Evolutionary conservation across 495 filamentous ascomycete genomes (phyloP).

Genomic region (Penicillium flavigenum): DNA sequence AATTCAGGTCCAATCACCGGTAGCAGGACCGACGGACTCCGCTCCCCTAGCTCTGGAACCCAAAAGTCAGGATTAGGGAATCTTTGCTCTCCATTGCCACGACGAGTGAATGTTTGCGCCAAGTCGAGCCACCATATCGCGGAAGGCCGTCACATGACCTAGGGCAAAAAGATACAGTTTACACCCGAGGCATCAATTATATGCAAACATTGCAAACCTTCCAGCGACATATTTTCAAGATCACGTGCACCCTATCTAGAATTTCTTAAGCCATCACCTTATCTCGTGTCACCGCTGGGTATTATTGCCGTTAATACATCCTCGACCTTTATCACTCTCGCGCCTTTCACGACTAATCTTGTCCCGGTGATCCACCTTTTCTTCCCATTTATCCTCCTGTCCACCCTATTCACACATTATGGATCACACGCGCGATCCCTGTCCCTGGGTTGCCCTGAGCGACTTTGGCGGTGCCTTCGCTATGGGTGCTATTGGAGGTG

Average conservation of each 20-base stretch:
- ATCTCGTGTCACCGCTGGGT: not conserved
- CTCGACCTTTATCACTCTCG: not conserved
- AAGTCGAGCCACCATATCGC: too few species aligned
- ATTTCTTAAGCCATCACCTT: constrained; percentile 2
- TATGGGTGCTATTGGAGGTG: constrained; percentile 93
- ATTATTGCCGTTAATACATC: not conserved
- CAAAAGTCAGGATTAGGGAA: too few species aligned
- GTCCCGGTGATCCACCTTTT: not conserved
- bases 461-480: constrained; percentile 97
- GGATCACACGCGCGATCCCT: constrained; percentile 95
- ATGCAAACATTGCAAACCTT: not conserved
- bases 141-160: not conserved
- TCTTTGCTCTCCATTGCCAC: too few species aligned
- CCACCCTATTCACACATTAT: constrained; percentile 42
- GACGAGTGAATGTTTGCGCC: too few species aligned
- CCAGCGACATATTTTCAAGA: not conserved
- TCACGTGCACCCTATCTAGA: constrained; percentile 2
- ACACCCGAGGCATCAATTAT: not conserved
- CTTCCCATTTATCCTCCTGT: not conserved
- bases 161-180: not conserved
- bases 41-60: too few species aligned
- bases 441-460: constrained; percentile 92
- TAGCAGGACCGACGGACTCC: too few species aligned
- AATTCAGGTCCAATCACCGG: too few species aligned
- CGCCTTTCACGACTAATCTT: not conserved